Evolutionary conservation across 345 rosid species (phyloP), one percentile per base, ranked within the genome.

Genomic region (Physaria fendleri): DNA sequence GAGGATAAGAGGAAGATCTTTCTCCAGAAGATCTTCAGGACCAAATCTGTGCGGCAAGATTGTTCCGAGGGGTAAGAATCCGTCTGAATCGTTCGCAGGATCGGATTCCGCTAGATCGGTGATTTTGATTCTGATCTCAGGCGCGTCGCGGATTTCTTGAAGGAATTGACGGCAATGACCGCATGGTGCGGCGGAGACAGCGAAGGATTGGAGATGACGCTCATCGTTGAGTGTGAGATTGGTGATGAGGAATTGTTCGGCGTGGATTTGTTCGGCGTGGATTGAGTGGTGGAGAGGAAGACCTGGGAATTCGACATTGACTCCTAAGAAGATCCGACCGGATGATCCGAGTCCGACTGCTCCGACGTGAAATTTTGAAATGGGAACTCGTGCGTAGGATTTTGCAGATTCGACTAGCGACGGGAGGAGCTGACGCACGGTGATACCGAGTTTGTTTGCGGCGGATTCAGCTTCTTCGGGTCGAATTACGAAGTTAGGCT

Each of bases 101-200:
- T 48, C 53, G 34, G 53, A 9, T 42, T 42, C 62, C 0, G 64
- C 28, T 30, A 56, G 57, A 42, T 70, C 76, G 43, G 81, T 74
- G 57, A 89, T 70, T 39, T 70, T 69, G 77, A 93, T 63, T 53
- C 62, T 69, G 49, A 93, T 68, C 14, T 78, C 82, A 3, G 85
- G 45, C 5, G 92, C 88, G 56, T 68, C 48, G 20, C 96, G 96
- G 73, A 93, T 67, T 72, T 93, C 99, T 45, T 85, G 99, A 5
- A 85, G 47, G 74, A 93, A 93, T 22, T 93, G 99, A 49, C 99
- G 99, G 85, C 99, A 93, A 84, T 93, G 99, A 52, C 99, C 99
- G 24, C 99, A 93, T 0, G 99, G 99, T 24, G 99, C 90, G 75
- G 88, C 62, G 67, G 97, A 93, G 68, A 93, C 99, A 54, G 92